Base-by-base conservation (phyloP, 768 basidiomycete genomes). In the Cystobasidium onofrii region DNA sequence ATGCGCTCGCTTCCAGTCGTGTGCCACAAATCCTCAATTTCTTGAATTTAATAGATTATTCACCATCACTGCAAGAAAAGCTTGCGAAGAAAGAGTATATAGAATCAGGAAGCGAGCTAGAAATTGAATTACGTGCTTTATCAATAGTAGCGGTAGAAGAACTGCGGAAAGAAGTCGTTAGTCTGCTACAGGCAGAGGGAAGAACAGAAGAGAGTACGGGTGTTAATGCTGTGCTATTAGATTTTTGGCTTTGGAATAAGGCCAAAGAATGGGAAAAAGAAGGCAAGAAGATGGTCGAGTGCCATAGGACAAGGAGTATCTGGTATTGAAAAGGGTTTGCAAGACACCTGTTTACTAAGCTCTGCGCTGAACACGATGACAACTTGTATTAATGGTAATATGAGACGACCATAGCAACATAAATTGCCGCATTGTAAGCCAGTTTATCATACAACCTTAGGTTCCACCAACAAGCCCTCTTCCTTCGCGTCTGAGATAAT, bases 11-110 rank as follows among this genome's bases (percentile, higher is more conserved):
- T 52, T 12, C 20, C 36, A 71, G 69, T 79, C 87, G 91, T 50
- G 90, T 95, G 4, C 92, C 92, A 1, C 92, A 94, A 79, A 90
- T 94, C 73, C 82, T 95, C 33, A 89, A 94, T 81, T 91, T 91
- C 78, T 84, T 94, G 7, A 83, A 85, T 44, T 88, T 93, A 76
- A 83, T 94, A 54, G 81, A 84, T 1, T 94, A 94, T 81, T 87
- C 90, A 0, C 81, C 85, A 0, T 80, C 84, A 6, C 84, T 95
- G 69, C 78, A 85, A n/a, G 80, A 81, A 20, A 82, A 84, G 44
- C 84, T 93, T 46, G 78, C 78, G 1, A 76, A 83, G 1, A 84
- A 85, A 7, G 80, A 81, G 7, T 74, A 81, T 44, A 78, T 94
- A 20, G 78, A 81, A 0, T 82, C 84, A 0, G 90, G 89, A 1